Evolutionary conservation across 2,329 filamentous ascomycete species (phyloP), one percentile per base, ranked within the genome.

Genomic region (Neurospora crassa): DNA sequence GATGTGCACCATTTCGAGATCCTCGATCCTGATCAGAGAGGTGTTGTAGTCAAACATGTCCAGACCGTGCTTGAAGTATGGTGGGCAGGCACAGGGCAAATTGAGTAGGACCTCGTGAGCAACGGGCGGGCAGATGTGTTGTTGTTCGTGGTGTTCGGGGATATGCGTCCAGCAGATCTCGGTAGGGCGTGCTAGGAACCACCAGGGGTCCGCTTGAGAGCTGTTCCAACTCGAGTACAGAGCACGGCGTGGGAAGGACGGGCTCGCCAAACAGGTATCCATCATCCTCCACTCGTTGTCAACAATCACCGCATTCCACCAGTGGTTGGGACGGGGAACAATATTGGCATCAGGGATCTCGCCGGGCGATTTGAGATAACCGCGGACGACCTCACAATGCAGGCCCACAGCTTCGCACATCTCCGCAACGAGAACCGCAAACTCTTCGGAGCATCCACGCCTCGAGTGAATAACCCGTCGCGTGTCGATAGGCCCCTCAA

Each of bases 81-180:
- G 88, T 3, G 96, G 93, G 73, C 92, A 95, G 12, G 92, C 91
- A 75, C 92, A 92, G 0, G 96, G 96, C 7, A 99, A 85, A 69
- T 94, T 92, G 72, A 97, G 86, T 7, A 99, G 84, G 8, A 96
- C 88, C 76, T 97, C 94, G 72, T 94, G 91, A 4, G 93, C 90
- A 34, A 97, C 89, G 0, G 94, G 90, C 18, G 96, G 96, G 72
- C 94, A 94, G 71, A 99, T 90, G 78, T 98, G 96, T 79, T 99
- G 96, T 77, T 98, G 94, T 72, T 90, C 87, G 69, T 94, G 91
- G 71, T 93, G 88, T 70, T 97, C 88, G 5, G 96, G 94, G 29
- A 99, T 90, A 80, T 99, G 96, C 1, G 96, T 97, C 86, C 95
- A 99, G 84, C 95, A 98, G 10, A 95, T 88, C 80, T 99, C 93